Base-by-base conservation (phyloP, 768 basidiomycete genomes). In the Kwoniella europaea region DNA sequence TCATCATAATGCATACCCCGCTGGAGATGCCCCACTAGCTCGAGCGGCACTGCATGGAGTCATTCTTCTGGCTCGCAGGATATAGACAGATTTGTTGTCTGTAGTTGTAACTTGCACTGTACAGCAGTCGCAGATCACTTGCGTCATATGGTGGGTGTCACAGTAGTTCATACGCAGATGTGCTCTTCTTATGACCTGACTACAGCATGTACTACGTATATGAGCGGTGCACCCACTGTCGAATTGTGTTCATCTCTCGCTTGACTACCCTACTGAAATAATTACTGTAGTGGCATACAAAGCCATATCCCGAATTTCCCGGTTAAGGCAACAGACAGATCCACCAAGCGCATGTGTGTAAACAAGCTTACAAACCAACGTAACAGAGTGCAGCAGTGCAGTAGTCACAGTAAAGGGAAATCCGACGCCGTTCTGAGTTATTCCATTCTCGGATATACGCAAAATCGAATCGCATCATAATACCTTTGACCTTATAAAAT, bases 331-430 rank as follows among this genome's bases (percentile, higher is more conserved):
- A 50, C 4, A 50, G 13, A 50, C 20, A n/a, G n/a, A 18, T 55
- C 24, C 10, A 18, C 15, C 24, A 55, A 16, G 50, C 20, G 15
- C 50, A 52, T 5, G 16, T 52, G 50, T 52, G 20, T 55, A 55
- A 55, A 55, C 20, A 55, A 55, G 54, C 54, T 55, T 55, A 55
- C 24, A 55, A 55, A 55, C 12, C 54, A n/a, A 55, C 54, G 54
- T 55, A 55, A 55, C 35, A 35, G 35, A 6, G 35, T 35, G 35
- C 35, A 35, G 35, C 35, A 6, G 35, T 35, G 7, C 6, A 35
- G 35, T 35, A 35, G 6, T 35, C 35, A 35, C 3, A 35, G 35
- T 35, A 35, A 35, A 35, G 35, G 35, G 35, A 35, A 35, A 35
- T 35, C 35, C 35, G 35, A 35, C 35, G 3, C 35, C 35, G 35